Evolutionary conservation across 306 rosid genomes (phyloP).

Genomic region (Vachellia collinsii): DNA sequence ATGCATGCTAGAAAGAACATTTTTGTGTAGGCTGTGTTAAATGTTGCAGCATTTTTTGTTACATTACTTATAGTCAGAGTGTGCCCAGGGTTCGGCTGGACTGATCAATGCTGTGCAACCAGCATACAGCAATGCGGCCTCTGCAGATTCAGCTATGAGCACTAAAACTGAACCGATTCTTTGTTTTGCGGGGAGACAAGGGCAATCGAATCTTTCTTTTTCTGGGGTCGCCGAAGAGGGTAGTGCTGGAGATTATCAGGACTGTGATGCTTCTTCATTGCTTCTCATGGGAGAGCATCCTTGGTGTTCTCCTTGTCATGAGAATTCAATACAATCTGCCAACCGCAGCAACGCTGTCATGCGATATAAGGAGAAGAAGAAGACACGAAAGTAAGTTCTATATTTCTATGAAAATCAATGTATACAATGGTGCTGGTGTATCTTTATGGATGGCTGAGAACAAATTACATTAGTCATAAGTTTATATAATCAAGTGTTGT

Average conservation of each 20-base stretch:
- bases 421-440: constrained; percentile 11
- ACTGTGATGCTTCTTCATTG: constrained; percentile 86
- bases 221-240: constrained; percentile 74
- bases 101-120: constrained; percentile 55
- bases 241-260: constrained; percentile 75
- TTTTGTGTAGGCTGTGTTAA: constrained; percentile 13
- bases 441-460: neutral
- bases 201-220: constrained; percentile 73
- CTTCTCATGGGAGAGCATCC: constrained; percentile 92
- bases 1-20: constrained; percentile 15
- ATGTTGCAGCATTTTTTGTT: constrained; percentile 18
- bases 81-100: constrained; percentile 64
- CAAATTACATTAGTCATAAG: neutral
- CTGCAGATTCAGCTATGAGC: constrained; percentile 81
- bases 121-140: constrained; percentile 77
- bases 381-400: constrained; percentile 74
- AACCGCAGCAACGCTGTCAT: constrained; percentile 86
- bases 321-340: constrained; percentile 67
- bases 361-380: constrained; percentile 98
- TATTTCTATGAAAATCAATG: constrained; percentile 10
- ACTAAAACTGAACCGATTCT: constrained; percentile 78
- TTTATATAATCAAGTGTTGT: constrained; percentile 9
- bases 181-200: constrained; percentile 57
- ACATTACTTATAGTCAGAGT: constrained; percentile 24
- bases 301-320: constrained; percentile 81